Evolutionary conservation across 2,329 filamentous ascomycete species (phyloP), one percentile per base, ranked within the genome.

Genomic region (Fusarium mexicanum): DNA sequence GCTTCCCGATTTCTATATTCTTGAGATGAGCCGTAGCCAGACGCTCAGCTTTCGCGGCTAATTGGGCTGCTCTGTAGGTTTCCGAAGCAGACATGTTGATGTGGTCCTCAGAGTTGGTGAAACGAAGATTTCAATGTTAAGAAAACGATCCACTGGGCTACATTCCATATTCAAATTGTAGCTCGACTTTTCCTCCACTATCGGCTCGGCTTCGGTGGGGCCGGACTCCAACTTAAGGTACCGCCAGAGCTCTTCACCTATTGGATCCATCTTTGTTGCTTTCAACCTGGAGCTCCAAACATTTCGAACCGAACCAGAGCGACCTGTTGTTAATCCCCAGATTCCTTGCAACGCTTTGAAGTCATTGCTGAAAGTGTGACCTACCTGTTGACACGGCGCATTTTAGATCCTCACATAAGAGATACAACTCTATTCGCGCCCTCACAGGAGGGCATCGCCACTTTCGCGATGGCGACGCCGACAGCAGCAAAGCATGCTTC

Each of bases 401-500:
- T n/a, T n/a, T n/a, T 35, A 16, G 18, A 50, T 22, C 17, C 20
- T 18, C 17, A 16, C 18, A 24, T 43, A 65, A 38, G 41, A 61
- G 44, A 40, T 20, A 60, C 53, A 37, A 37, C 35, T 40, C 67
- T 46, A 55, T 47, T 51, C 55, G 38, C 54, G 54, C 71, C 71
- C 71, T 63, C 57, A 68, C 29, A 43, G 35, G 71, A 72, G 72
- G 72, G 68, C 64, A 66, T 48, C 46, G 38, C 31, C 58, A 62
- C 48, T 61, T 67, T 69, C 68, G 68, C 46, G 58, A 88, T 88
- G 87, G 82, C 86, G 35, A 88, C 87, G 2, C 86, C 87, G 16
- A 88, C 86, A 13, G 81, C 86, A 16, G 86, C 85, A 80, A 88
- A 87, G 80, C 84, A 86, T 72, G 81, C 80, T 35, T 84, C 83